Evolutionary conservation across 2,329 filamentous ascomycete species (phyloP).

Genomic region (Alternaria postmessia): DNA sequence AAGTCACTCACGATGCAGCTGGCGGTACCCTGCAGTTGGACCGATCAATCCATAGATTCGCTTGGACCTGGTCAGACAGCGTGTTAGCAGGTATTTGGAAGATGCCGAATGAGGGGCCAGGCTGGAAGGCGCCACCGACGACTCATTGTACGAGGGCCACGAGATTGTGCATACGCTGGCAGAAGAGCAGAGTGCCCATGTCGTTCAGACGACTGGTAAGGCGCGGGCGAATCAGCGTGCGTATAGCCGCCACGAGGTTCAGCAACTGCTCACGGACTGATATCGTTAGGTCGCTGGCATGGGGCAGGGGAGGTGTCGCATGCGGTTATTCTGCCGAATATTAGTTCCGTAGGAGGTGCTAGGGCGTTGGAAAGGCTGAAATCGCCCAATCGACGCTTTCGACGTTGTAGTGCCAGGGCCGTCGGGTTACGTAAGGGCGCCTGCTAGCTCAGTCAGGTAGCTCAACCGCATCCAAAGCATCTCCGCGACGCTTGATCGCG

Average conservation of each 20-base stretch:
- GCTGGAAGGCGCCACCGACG: constrained; percentile 30
- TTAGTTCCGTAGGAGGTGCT: constrained; percentile 7
- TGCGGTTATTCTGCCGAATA: constrained; percentile 28
- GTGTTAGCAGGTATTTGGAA: constrained; percentile 34
- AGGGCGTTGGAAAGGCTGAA: constrained; percentile 17
- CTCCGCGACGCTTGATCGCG: constrained; percentile 9
- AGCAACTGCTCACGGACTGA: constrained; percentile 16
- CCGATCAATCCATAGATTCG: constrained; percentile 35
- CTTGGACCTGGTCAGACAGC: constrained; percentile 33
- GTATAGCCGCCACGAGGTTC: constrained; percentile 29
- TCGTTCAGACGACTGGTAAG: constrained; percentile 32
- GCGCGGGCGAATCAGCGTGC: constrained; percentile 35
- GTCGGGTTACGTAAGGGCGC: constrained; percentile 23
- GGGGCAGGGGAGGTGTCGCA: constrained; percentile 15
- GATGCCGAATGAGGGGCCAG: constrained; percentile 40
- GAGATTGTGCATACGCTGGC: constrained; percentile 46
- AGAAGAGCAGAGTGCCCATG: constrained; percentile 37
- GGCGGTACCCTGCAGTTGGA: constrained; percentile 28
- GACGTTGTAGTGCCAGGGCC: constrained; percentile 12
- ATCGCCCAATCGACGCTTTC: constrained; percentile 18
- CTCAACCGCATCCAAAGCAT: constrained; percentile 18
- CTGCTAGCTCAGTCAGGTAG: constrained; percentile 19
- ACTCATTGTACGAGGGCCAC: constrained; percentile 44
- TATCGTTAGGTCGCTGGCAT: constrained; percentile 20
- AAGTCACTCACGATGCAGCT: constrained; percentile 37